Evolutionary conservation across 306 rosid species (phyloP).

Genomic region (Astragalus glycyphyllos): DNA sequence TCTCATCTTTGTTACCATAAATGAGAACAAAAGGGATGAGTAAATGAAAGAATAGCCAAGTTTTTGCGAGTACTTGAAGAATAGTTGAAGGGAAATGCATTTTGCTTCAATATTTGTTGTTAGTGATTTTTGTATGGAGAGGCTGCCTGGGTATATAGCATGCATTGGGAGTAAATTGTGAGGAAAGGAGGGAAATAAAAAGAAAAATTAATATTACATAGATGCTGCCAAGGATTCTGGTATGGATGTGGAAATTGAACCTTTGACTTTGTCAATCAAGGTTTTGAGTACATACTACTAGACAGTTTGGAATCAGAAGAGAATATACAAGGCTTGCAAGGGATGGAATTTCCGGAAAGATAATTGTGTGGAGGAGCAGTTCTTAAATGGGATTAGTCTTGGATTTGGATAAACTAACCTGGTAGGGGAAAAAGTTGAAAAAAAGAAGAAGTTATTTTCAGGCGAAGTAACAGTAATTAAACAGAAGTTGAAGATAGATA

Average conservation of each 20-base stretch:
- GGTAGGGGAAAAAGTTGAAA: no score
- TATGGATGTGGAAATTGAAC: conserved; percentile 11
- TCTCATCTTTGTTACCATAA: conserved; percentile 2
- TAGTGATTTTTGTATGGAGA: background rate
- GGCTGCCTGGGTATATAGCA: background rate
- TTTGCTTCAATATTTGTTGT: conserved; percentile 29
- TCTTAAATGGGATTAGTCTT: no score
- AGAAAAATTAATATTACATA: background rate
- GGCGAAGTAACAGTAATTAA: no score
- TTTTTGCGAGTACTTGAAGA: conserved; percentile 28
- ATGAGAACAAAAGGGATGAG: conserved; percentile 33
- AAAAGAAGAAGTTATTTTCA: no score
- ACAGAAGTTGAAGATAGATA: no score
- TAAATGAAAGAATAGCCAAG: conserved; percentile 32
- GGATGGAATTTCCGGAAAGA: background rate
- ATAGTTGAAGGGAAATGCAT: conserved; percentile 39
- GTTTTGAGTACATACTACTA: conserved; percentile 9
- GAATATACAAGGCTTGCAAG: background rate
- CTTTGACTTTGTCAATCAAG: conserved; percentile 33
- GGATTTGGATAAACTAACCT: no score
- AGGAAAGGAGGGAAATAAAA: conserved; percentile 7
- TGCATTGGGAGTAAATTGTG: background rate
- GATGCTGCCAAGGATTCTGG: conserved; percentile 26
- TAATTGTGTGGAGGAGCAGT: background rate
- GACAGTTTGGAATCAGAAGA: conserved; percentile 5